These are phyloP conservation scores for Rhizopogon sp. DNA, from an alignment of 768 basidiomycete species.

Conservation along the genomic window DNA sequence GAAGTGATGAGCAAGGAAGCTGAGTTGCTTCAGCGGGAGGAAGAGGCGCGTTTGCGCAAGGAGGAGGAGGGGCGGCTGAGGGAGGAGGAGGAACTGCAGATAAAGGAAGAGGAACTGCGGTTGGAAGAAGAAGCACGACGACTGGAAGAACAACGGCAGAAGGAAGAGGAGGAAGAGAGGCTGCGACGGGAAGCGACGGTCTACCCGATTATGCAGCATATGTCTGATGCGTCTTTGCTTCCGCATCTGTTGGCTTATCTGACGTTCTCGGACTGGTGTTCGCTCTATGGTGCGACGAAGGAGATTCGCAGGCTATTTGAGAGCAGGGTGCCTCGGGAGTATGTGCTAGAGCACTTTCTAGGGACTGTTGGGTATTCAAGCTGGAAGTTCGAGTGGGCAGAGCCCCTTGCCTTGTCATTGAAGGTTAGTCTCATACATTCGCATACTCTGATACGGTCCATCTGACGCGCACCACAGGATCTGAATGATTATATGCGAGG, in stretches of 20 bases:
- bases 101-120: background rate
- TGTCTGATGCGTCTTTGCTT: constrained; percentile 51
- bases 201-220: constrained; percentile 53
- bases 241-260: constrained; percentile 51
- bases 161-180: constrained; percentile 5
- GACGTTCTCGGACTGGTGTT: constrained; percentile 70
- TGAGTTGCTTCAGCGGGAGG: constrained; percentile 17
- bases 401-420: constrained; percentile 60
- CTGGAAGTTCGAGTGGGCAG: constrained; percentile 52
- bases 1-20: constrained; percentile 11
- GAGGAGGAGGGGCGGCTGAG: background rate
- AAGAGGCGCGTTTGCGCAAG: background rate
- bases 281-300: constrained; percentile 52
- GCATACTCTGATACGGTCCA: background rate
- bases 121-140: constrained; percentile 2
- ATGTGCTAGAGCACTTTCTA: constrained; percentile 64
- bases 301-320: constrained; percentile 48
- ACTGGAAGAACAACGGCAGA: background rate
- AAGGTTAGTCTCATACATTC: constrained; percentile 38
- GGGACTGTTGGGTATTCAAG: constrained; percentile 65
- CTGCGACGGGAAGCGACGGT: constrained; percentile 11
- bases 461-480: constrained; percentile 43
- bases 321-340: constrained; percentile 50
- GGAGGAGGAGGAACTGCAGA: background rate
- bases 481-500: constrained; percentile 77